Evolutionary conservation across 163 green algal genomes (phyloP).

Genomic region (Volvox carteri): DNA sequence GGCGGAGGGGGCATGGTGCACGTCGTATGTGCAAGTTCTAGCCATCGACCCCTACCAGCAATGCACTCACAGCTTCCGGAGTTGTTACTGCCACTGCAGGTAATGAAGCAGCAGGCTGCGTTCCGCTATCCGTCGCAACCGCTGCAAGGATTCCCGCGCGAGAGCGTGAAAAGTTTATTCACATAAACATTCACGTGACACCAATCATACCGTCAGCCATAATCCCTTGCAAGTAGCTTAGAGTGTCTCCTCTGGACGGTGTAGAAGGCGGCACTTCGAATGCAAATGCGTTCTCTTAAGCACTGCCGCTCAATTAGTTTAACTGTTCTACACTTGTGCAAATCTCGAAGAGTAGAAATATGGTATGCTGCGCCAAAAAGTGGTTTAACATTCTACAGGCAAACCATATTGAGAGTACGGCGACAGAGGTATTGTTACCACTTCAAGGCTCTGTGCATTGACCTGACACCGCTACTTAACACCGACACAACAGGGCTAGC

Average conservation of each 20-base stretch:
- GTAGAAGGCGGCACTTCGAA: constrained; percentile 13
- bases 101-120: background rate
- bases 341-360: no score
- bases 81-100: constrained; percentile 49
- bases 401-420: no score
- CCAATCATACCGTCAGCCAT: constrained; percentile 23
- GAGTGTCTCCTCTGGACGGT: no score
- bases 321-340: no score
- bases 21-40: background rate
- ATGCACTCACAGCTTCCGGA: constrained; percentile 54
- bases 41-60: background rate
- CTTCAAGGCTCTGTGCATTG: no score
- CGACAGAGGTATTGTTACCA: no score
- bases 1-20: background rate
- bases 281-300: no score
- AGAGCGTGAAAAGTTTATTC: background rate
- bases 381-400: no score
- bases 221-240: background rate
- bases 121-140: background rate
- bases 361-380: no score
- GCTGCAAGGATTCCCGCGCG: constrained; percentile 10
- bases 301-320: no score
- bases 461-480: no score
- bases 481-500: no score
- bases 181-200: background rate